A percentile compares a stretch with the other conserved stretches of the same genome.
Evolutionary conservation across 345 rosid genomes (phyloP).

Genomic region (Linum trigynum): DNA sequence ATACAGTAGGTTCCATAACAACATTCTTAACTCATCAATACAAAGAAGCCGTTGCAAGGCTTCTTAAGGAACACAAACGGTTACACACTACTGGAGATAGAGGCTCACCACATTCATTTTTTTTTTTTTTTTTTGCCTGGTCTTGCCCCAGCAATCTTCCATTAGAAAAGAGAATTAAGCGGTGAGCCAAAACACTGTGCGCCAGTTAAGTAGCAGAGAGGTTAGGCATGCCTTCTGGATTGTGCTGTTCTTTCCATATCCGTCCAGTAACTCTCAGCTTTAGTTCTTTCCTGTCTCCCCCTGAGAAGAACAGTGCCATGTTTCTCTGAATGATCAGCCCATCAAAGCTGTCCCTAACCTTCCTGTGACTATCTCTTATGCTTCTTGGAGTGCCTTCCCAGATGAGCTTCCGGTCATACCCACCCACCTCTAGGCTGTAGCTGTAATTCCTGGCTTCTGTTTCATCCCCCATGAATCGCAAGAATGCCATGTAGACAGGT

Average conservation of each 20-base stretch:
- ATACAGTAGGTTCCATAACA: too few species aligned
- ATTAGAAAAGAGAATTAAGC: too few species aligned
- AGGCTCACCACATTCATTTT: too few species aligned
- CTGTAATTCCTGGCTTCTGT: constrained; percentile 75
- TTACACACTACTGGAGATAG: too few species aligned
- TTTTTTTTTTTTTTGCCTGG: too few species aligned
- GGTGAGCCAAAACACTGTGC: not conserved
- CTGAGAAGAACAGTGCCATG: constrained; percentile 95
- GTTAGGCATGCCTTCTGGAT: constrained; percentile 78
- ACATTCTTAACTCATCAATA: too few species aligned
- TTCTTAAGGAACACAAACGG: too few species aligned
- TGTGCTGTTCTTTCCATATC: constrained; percentile 94
- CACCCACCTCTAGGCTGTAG: constrained; percentile 95
- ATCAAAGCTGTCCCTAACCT: constrained; percentile 87
- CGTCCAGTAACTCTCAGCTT: constrained; percentile 85
- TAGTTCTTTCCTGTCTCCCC: constrained; percentile 87
- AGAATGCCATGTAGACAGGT: constrained; percentile 94
- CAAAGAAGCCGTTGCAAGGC: too few species aligned
- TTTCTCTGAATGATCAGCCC: constrained; percentile 81
- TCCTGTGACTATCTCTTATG: constrained; percentile 85
- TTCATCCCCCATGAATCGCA: constrained; percentile 92
- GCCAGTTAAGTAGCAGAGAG: constrained; percentile 17
- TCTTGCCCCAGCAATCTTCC: too few species aligned
- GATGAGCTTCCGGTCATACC: constrained; percentile 74
- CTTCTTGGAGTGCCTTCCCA: constrained; percentile 94